phyloP scores from a whole-genome alignment of 768 basidiomycete species.

The Auricularia sp. region DNA sequence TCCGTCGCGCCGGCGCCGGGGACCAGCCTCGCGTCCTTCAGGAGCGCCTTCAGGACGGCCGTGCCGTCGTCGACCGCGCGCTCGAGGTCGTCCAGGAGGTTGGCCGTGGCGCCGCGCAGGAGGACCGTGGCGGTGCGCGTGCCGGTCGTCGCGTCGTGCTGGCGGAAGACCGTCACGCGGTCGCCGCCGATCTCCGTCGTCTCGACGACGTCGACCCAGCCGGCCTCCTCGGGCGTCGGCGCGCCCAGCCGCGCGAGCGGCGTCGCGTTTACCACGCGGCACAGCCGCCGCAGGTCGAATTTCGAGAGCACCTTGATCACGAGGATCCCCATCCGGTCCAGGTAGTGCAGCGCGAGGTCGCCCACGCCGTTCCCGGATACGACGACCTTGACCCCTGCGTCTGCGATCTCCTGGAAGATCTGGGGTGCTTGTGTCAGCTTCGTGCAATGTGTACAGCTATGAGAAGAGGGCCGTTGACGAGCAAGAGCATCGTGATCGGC shows the following conservation, averaged over 20 bases:
- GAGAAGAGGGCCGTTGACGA: not conserved
- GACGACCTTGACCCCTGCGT: slow-evolving; percentile 88
- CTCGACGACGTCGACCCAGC: slow-evolving; percentile 89
- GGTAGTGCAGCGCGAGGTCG: slow-evolving; percentile 93
- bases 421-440: not conserved
- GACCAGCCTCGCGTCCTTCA: slow-evolving; percentile 84
- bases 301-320: slow-evolving; percentile 97
- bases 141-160: slow-evolving; percentile 36
- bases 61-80: slow-evolving; percentile 95
- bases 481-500: too few species aligned
- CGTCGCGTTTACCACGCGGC: slow-evolving; percentile 91
- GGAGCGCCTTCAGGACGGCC: slow-evolving; percentile 84
- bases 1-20: slow-evolving; percentile 94
- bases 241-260: slow-evolving; percentile 93
- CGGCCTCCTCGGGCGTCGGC: slow-evolving; percentile 93
- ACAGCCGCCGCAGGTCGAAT: slow-evolving; percentile 89
- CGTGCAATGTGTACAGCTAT: too few species aligned
- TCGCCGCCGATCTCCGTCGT: slow-evolving; percentile 95
- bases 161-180: slow-evolving; percentile 91
- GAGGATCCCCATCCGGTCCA: slow-evolving; percentile 86
- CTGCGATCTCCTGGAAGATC: slow-evolving; percentile 96
- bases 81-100: slow-evolving; percentile 91
- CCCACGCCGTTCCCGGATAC: slow-evolving; percentile 88
- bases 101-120: slow-evolving; percentile 87
- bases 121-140: slow-evolving; percentile 91